Evolutionary conservation across 495 filamentous ascomycete species (phyloP).

Genomic region (Aspergillus olivimuriae): DNA sequence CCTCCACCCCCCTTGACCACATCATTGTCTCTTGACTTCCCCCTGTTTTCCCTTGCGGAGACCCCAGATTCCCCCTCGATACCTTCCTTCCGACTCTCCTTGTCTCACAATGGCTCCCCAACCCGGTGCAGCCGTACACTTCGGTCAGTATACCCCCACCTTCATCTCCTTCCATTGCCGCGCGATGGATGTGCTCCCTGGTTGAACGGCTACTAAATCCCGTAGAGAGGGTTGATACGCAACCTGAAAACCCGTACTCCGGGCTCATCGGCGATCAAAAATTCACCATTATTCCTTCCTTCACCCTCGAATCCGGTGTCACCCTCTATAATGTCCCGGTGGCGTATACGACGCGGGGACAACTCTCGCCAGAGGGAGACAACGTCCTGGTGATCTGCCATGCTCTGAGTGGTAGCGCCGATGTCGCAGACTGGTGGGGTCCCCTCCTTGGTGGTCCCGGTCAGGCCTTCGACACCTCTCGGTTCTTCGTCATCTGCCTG

Average conservation of each 20-base stretch:
- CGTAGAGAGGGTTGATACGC: slow-evolving; percentile 57
- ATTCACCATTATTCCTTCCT: slow-evolving; percentile 77
- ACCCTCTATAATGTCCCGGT: slow-evolving; percentile 83
- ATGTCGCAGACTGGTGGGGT: slow-evolving; percentile 98
- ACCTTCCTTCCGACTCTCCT: slow-evolving; percentile 2
- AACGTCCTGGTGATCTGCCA: slow-evolving; percentile 98
- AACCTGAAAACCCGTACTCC: slow-evolving; percentile 91
- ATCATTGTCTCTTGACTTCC: neutral
- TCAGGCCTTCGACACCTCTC: slow-evolving; percentile 83
- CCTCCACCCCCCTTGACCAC: neutral
- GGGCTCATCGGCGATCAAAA: slow-evolving; percentile 79
- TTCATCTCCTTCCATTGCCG: neutral
- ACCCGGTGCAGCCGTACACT: slow-evolving; percentile 17
- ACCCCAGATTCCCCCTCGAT: neutral
- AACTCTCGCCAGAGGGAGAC: slow-evolving; percentile 65
- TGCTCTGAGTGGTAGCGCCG: slow-evolving; percentile 90
- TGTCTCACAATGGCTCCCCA: slow-evolving; percentile 25
- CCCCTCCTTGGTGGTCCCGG: slow-evolving; percentile 84
- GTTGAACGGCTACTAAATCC: slow-evolving; percentile 51
- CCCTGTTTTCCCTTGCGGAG: no score
- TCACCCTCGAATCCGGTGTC: slow-evolving; percentile 90
- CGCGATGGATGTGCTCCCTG: no score
- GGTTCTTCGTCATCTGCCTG: slow-evolving; percentile 92
- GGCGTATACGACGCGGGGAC: slow-evolving; percentile 83
- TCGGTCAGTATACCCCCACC: slow-evolving; percentile 39